Percentiles rank a stretch among this genome's conserved stretches.
Evolutionary conservation across 2,329 filamentous ascomycete species (phyloP).

Genomic region (Monilinia fructigena): DNA sequence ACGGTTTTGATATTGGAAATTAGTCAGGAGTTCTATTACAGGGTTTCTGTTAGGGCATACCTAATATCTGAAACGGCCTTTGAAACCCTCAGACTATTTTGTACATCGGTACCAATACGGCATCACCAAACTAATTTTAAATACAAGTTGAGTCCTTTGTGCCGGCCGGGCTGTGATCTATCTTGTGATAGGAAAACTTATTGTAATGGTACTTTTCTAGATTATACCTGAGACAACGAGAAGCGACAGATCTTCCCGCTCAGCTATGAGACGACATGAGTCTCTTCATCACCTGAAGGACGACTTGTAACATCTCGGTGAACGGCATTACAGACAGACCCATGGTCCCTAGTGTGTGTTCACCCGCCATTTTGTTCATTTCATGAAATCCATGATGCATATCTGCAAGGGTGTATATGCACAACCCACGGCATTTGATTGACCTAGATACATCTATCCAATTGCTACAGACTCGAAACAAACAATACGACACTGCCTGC

Average conservation of each 20-base stretch:
- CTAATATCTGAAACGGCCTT: neutral
- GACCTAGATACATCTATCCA: neutral
- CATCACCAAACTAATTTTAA: neutral
- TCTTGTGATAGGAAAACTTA: neutral
- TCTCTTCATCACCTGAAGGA: conserved; percentile 1
- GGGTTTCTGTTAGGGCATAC: conserved; percentile 1
- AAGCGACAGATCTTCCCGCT: conserved; percentile 4
- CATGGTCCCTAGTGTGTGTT: neutral
- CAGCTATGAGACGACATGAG: neutral
- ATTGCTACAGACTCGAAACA: neutral
- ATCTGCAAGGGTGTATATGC: neutral
- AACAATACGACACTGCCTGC: neutral
- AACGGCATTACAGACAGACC: neutral
- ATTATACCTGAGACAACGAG: conserved; percentile 10
- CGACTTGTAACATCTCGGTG: neutral
- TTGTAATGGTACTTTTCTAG: neutral
- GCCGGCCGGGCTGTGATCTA: too few species aligned
- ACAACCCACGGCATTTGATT: neutral
- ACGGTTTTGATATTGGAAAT: neutral
- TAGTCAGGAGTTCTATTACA: neutral
- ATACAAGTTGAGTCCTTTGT: neutral
- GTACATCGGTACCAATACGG: neutral
- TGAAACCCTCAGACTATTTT: neutral
- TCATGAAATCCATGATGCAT: neutral
- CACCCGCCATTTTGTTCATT: neutral